phyloP scores from a whole-genome alignment of 1,139 yeast species.

The Yamadazyma friedrichii region DNA sequence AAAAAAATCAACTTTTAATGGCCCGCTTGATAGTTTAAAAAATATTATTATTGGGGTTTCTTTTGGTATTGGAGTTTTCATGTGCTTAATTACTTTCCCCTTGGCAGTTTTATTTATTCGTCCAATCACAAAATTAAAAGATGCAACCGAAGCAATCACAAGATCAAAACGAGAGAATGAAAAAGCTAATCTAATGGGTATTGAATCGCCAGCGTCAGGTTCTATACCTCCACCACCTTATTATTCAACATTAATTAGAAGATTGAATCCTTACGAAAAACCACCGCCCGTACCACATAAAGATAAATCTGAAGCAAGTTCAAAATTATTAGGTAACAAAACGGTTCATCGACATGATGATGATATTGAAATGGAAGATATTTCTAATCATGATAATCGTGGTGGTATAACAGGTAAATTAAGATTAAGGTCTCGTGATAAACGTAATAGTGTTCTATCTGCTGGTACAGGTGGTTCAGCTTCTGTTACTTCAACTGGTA shows the following conservation, averaged over 20 bases:
- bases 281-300: background rate
- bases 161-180: constrained; percentile 28
- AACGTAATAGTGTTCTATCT: constrained; percentile 29
- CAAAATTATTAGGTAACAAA: background rate
- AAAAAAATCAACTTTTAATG: constrained; percentile 53
- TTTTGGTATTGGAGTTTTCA: constrained; percentile 73
- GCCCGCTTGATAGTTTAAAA: constrained; percentile 61
- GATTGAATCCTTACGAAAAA: constrained; percentile 10
- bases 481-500: constrained; percentile 38
- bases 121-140: constrained; percentile 77
- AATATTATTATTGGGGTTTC: constrained; percentile 77
- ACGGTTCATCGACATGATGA: background rate
- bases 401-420: background rate
- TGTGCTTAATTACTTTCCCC: constrained; percentile 75
- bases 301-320: background rate
- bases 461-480: constrained; percentile 25
- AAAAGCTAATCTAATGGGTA: constrained; percentile 7
- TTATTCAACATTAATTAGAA: constrained; percentile 16
- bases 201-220: constrained; percentile 2
- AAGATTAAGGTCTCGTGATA: constrained; percentile 7
- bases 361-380: background rate
- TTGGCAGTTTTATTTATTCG: constrained; percentile 81
- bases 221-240: constrained; percentile 17
- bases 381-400: constrained; percentile 1
- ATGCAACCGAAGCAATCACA: constrained; percentile 73